A percentile compares a stretch with the other conserved stretches of the same genome.
Evolutionary conservation across 108 stramenopile genomes (phyloP).

Genomic region (Skeletonema costatum): DNA sequence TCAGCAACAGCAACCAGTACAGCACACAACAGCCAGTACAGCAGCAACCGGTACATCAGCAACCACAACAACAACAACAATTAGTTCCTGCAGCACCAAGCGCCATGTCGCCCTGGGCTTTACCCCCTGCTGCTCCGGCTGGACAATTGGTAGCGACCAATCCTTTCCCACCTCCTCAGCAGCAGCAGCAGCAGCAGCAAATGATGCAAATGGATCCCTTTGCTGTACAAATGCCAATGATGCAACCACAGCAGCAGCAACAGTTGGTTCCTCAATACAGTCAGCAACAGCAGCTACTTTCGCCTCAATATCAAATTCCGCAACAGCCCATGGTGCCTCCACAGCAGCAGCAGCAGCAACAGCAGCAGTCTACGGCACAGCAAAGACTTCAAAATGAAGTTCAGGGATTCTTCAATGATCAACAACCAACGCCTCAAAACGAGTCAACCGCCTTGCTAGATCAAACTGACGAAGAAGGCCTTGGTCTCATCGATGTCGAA

Average conservation of each 20-base stretch:
- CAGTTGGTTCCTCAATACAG: slow-evolving; percentile 18
- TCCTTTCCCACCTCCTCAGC: background rate
- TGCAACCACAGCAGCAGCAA: slow-evolving; percentile 26
- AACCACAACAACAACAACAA: background rate
- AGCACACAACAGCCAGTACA: background rate
- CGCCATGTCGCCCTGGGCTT: background rate
- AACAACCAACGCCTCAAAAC: slow-evolving; percentile 1
- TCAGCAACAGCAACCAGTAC: background rate
- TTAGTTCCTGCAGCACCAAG: background rate
- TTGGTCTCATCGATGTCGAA: slow-evolving; percentile 46
- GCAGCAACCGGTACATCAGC: background rate
- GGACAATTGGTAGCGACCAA: too few relatives aligned
- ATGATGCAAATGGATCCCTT: background rate
- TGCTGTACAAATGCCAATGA: slow-evolving; percentile 4
- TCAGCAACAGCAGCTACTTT: slow-evolving; percentile 35
- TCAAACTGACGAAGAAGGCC: slow-evolving; percentile 35
- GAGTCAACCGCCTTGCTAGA: background rate
- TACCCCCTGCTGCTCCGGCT: background rate
- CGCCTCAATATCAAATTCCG: slow-evolving; percentile 5
- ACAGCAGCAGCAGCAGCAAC: background rate
- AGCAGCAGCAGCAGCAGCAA: background rate
- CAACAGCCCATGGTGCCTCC: background rate
- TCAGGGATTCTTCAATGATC: slow-evolving; percentile 6
- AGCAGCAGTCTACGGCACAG: slow-evolving; percentile 9
- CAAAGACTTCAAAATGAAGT: background rate